These are phyloP conservation scores for Tetracladium setigerum DNA, from an alignment of 495 filamentous ascomycete species.

Conservation along the genomic window DNA sequence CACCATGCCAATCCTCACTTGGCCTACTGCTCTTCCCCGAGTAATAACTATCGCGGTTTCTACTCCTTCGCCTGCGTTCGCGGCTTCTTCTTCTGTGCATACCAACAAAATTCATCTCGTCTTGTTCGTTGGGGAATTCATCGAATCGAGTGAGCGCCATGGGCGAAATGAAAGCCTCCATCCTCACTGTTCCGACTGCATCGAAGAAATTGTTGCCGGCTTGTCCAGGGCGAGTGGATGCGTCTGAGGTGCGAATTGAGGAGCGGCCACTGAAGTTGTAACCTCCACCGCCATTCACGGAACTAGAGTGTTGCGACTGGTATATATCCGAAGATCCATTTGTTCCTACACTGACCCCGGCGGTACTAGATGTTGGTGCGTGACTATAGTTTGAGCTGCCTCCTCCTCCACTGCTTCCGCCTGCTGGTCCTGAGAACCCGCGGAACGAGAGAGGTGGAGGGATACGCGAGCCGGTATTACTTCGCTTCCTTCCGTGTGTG, in stretches of 20 bases:
- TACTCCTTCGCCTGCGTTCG: slow-evolving; percentile 14
- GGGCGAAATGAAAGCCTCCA: slow-evolving; percentile 88
- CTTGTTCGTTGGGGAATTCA: slow-evolving; percentile 18
- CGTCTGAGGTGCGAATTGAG: slow-evolving; percentile 22
- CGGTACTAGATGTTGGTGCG: slow-evolving; percentile 40
- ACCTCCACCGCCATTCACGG: slow-evolving; percentile 21
- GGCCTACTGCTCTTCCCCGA: slow-evolving; percentile 5
- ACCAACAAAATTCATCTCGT: slow-evolving; percentile 20
- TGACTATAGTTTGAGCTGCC: slow-evolving; percentile 26
- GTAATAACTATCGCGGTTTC: slow-evolving; percentile 21
- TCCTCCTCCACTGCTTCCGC: slow-evolving; percentile 33
- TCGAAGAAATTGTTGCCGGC: slow-evolving; percentile 55
- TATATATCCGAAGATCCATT: slow-evolving; percentile 54
- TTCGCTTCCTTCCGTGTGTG: slow-evolving; percentile 71
- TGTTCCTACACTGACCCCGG: slow-evolving; percentile 42
- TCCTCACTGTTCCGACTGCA: slow-evolving; percentile 83
- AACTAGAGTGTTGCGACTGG: slow-evolving; percentile 24
- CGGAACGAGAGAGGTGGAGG: slow-evolving; percentile 61
- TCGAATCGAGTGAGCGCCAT: slow-evolving; percentile 25
- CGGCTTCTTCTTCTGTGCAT: slow-evolving; percentile 16
- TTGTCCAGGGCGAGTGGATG: slow-evolving; percentile 21
- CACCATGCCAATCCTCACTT: slow-evolving; percentile 27
- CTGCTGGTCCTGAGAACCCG: slow-evolving; percentile 61
- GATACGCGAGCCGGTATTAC: slow-evolving; percentile 67
- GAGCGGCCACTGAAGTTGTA: slow-evolving; percentile 52